These are phyloP conservation scores for Polygonum aviculare DNA, from an alignment of 148 eudicot genomes.

Conservation along the genomic window DNA sequence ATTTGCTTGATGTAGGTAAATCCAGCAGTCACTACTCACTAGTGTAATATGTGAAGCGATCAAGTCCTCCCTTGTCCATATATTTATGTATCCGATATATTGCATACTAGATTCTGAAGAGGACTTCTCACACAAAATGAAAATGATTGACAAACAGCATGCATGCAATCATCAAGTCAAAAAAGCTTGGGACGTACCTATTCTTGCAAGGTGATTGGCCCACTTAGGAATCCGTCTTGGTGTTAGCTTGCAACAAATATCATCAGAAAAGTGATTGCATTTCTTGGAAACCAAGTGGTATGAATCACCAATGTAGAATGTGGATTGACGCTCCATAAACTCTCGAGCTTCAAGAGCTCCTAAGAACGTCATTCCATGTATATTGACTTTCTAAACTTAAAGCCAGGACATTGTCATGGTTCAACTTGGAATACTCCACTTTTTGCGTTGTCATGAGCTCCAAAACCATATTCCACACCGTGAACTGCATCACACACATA, in stretches of 20 bases:
- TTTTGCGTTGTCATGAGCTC: conserved; percentile 5
- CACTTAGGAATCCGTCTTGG: not conserved
- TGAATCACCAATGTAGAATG: not conserved
- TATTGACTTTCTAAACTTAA: not conserved
- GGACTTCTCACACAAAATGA: too few relatives aligned
- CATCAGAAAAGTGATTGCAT: conserved; percentile 1
- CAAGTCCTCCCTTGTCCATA: too few relatives aligned
- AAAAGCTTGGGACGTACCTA: not conserved
- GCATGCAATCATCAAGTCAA: too few relatives aligned
- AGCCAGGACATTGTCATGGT: not conserved
- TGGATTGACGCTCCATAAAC: not conserved
- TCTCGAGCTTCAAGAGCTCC: not conserved
- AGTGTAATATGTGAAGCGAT: too few relatives aligned
- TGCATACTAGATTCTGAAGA: too few relatives aligned
- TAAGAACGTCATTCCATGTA: not conserved
- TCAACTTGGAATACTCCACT: conserved; percentile 1
- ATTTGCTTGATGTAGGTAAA: too few relatives aligned
- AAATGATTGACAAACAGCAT: too few relatives aligned
- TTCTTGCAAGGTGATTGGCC: not conserved
- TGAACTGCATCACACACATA: not conserved
- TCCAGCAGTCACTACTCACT: too few relatives aligned
- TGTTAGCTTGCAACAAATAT: not conserved
- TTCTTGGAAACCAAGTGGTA: not conserved
- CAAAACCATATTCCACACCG: not conserved
- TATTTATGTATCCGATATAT: too few relatives aligned